phyloP scores from a whole-genome alignment of 108 stramenopile species.

The Conticribra guillardii region DNA sequence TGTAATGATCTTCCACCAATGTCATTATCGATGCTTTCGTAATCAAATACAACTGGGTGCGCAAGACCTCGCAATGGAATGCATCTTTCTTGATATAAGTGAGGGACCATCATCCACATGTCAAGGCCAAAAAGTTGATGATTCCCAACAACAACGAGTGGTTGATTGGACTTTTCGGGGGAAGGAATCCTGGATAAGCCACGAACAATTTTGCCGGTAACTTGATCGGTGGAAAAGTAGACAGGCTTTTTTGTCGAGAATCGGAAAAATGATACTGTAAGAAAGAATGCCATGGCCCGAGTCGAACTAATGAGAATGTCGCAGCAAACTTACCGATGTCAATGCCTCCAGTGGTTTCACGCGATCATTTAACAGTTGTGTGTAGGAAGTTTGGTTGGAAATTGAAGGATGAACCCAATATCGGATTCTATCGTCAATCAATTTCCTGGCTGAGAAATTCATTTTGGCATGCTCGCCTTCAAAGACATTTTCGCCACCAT shows the following conservation, averaged over 20 bases:
- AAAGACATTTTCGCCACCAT: too few species aligned
- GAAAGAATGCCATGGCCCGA: too few species aligned
- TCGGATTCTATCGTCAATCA: background rate
- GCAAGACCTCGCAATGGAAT: constrained; percentile 68
- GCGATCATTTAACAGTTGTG: background rate
- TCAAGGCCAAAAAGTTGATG: constrained; percentile 81
- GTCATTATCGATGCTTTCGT: background rate
- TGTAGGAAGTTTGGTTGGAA: background rate
- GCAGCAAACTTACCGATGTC: too few species aligned
- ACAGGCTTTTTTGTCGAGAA: too few species aligned
- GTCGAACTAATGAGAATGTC: too few species aligned
- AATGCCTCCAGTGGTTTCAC: background rate
- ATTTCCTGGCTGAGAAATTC: background rate
- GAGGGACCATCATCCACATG: constrained; percentile 57
- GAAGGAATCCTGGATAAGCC: constrained; percentile 57
- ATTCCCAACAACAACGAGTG: constrained; percentile 86
- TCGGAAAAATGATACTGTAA: too few species aligned
- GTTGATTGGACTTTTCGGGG: constrained; percentile 26
- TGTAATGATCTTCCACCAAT: constrained; percentile 18
- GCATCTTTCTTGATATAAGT: constrained; percentile 58
- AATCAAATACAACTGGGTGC: constrained; percentile 69
- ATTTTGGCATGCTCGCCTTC: too few species aligned
- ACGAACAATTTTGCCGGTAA: constrained; percentile 46
- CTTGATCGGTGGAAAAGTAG: constrained; percentile 64
- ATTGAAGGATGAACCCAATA: background rate